Base-by-base conservation (phyloP, 805 yeast genomes). In the Tetrapisispora namnaoensis region DNA sequence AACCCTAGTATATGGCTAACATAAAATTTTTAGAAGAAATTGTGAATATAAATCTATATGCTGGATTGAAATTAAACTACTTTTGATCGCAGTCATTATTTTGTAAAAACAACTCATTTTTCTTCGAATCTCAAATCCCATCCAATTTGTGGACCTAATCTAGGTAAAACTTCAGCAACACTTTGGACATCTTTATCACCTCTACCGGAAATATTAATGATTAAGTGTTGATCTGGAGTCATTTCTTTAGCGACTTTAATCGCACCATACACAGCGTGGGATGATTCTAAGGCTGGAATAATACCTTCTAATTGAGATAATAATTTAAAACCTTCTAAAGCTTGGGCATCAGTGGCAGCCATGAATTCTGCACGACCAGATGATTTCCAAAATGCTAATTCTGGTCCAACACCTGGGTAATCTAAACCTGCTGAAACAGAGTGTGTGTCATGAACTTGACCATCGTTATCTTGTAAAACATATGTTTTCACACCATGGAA, bases 391-490 rank as follows among this genome's bases (percentile, higher is more conserved):
- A 76, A 79, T 2, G 98, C 95, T 57, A 93, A 76, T 70, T 93
- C 98, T 32, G 99, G 99, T 42, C 99, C 99, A 43, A 93, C 99
- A 70, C 97, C 99, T 24, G 99, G 99, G 67, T 93, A 93, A 70
- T 93, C 99, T 61, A 93, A 76, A 57, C 99, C 99, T 37, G 99
- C 99, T 54, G 96, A 87, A 37, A 93, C 95, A 21, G 98, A 91
- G 67, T 93, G 98, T 11, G 99, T 93, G 64, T 93, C 99, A 56
- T 85, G 95, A 51, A 93, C 87, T 72, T 93, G 99, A 47, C 99
- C 99, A 66, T 93, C 98, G 17, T 65, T 60, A 60, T 83, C 86
- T 71, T 93, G 99, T 63, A 93, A 76, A 36, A 93, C 95, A 59
- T 83, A 93, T 4, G 99, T 91, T 69, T 77, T 86, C 45, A 91